Conservation (phyloP, 2,329 filamentous ascomycete species). For the Tolypocladium sp. region DNA sequence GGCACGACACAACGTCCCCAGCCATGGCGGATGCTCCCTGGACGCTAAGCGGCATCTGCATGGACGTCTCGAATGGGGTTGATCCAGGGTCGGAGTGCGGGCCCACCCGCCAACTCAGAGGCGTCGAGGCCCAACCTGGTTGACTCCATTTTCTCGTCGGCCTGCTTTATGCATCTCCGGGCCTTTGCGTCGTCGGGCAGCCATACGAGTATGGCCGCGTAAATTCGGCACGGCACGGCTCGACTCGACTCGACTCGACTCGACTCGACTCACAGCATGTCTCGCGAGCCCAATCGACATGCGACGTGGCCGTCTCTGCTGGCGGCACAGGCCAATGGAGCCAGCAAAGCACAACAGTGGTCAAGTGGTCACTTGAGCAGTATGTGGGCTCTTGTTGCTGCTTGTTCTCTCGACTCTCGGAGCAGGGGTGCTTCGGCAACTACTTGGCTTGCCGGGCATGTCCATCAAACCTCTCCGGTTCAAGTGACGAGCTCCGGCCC, state of each 20-base stretch:
- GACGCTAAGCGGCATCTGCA: slow-evolving; percentile 6
- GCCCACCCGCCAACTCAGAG: slow-evolving; percentile 2
- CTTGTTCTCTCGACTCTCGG: slow-evolving; percentile 1
- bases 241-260: slow-evolving; percentile 2
- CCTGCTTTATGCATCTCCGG: slow-evolving; percentile 1
- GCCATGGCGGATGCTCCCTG: slow-evolving; percentile 7
- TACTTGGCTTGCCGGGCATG: neutral
- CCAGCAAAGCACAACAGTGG: slow-evolving; percentile 14
- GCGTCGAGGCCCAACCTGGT: slow-evolving; percentile 8
- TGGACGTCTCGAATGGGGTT: slow-evolving; percentile 1
- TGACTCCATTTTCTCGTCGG: slow-evolving; percentile 1
- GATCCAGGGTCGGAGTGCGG: slow-evolving; percentile 1
- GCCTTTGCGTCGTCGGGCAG: slow-evolving; percentile 15
- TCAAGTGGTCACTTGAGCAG: slow-evolving; percentile 2
- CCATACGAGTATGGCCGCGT: slow-evolving; percentile 14
- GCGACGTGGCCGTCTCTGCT: slow-evolving; percentile 18
- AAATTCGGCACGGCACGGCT: slow-evolving; percentile 5
- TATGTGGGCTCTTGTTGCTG: slow-evolving; percentile 9
- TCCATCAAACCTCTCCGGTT: neutral
- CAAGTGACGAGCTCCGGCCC: neutral
- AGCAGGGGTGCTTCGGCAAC: neutral
- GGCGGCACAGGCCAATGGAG: slow-evolving; percentile 18
- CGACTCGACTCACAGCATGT: slow-evolving; percentile 10
- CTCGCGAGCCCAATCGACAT: slow-evolving; percentile 16
- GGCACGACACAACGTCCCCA: slow-evolving; percentile 4